Base-by-base conservation (phyloP, 768 basidiomycete species). In the Termitomyces sp. region DNA sequence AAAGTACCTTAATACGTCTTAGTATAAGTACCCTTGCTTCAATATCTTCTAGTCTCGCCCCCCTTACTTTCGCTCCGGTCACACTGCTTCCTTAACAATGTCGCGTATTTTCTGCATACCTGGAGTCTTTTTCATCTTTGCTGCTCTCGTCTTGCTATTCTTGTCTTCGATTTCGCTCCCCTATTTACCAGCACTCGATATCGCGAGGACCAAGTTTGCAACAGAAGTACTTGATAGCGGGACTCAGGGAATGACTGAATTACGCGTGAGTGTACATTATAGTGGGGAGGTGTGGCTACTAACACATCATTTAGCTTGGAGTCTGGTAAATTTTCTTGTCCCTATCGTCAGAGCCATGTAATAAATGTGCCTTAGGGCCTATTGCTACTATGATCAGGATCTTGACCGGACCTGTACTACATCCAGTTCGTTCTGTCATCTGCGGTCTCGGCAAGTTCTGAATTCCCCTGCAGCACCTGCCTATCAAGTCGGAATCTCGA, bases 131-230 rank as follows among this genome's bases (percentile, higher is more conserved):
- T 73, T 78, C 59, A 67, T 76, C 37, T 73, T 81, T 63, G 71
- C 68, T 44, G 88, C 89, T 28, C 79, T 89, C 56, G 77, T 86
- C 1, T 78, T 91, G 59, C 80, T 79, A 62, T 73, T 90, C 66
- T 71, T 91, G 60, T 80, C 83, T 33, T 84, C 88, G 12, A 76
- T 91, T 49, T 91, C 89, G 15, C 72, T 90, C 3, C 89, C 90
- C 1, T 84, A 73, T 70, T 74, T 91, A 21, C 75, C 84, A 19
- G 81, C 78, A 0, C 72, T 90, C 62, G 89, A 90, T 69, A 75
- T 91, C 64, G 76, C 78, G 14, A 83, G 87, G 30, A 75, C 80
- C 11, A 77, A 80, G 53, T 82, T 84, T 54, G 71, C 64, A 23
- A 61, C 63, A 43, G 71, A 57, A 17, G 73, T 60, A 41, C 57